Conservation (phyloP, 106 monocot genomes). For the Dendrobium huoshanense region DNA sequence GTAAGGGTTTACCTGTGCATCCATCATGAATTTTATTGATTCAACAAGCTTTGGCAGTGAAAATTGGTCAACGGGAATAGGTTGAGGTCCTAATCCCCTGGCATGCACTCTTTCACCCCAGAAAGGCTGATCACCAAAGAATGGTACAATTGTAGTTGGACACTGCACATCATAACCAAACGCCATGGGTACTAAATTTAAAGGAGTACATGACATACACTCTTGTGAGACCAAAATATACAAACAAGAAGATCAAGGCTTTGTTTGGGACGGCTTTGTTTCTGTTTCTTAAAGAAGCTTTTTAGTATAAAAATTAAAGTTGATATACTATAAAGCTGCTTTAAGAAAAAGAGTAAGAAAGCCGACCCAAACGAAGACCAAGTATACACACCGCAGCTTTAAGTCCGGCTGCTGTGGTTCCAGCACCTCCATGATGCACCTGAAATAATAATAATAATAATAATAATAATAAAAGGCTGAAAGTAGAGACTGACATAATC, state of each 20-base stretch:
- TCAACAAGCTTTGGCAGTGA: slow-evolving; percentile 44
- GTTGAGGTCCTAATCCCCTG: slow-evolving; percentile 75
- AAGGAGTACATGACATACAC: background rate
- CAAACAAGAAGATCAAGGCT: slow-evolving; percentile 7
- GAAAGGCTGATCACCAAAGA: slow-evolving; percentile 95
- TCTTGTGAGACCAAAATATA: background rate
- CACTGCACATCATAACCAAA: slow-evolving; percentile 41
- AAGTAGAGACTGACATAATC: background rate
- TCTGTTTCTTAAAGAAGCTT: too few species aligned
- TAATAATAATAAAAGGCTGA: background rate
- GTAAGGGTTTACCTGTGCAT: slow-evolving; percentile 36
- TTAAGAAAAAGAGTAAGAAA: too few species aligned
- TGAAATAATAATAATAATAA: slow-evolving; percentile 11
- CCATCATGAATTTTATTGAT: slow-evolving; percentile 74
- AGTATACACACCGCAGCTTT: slow-evolving; percentile 79
- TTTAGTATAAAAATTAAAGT: too few species aligned
- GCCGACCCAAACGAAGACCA: too few species aligned
- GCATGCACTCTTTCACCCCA: slow-evolving; percentile 90
- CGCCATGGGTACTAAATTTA: background rate
- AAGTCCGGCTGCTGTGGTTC: slow-evolving; percentile 93
- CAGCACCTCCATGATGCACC: slow-evolving; percentile 99
- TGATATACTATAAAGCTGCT: too few species aligned
- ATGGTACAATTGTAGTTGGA: slow-evolving; percentile 87
- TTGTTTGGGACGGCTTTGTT: too few species aligned
- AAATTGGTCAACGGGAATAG: slow-evolving; percentile 83